These are phyloP conservation scores for Scutellaria baicalensis DNA, from an alignment of 257 asterid species.

Conservation along the genomic window DNA sequence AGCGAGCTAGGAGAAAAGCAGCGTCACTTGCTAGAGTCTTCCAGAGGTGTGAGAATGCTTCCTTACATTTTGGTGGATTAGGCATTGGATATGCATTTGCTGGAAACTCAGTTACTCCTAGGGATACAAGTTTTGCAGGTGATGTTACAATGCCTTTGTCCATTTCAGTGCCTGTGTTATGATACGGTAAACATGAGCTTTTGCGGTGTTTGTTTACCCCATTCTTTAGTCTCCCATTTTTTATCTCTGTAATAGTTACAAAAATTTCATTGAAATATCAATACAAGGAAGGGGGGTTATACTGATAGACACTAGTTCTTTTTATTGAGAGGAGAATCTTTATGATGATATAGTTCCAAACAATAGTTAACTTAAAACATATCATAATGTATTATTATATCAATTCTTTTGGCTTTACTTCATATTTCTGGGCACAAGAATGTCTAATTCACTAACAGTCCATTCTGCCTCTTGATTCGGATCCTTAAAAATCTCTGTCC, in stretches of 20 bases:
- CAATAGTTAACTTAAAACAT: too few relatives aligned
- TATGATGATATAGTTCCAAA: too few relatives aligned
- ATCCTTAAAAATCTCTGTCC: constrained; percentile 57
- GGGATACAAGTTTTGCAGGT: constrained; percentile 53
- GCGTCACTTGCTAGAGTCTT: constrained; percentile 86
- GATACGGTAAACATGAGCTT: constrained; percentile 18
- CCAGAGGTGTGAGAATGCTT: constrained; percentile 59
- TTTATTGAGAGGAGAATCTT: not conserved
- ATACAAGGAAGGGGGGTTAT: constrained; percentile 22
- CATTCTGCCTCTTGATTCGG: constrained; percentile 73
- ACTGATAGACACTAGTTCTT: constrained; percentile 18
- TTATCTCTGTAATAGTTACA: constrained; percentile 26
- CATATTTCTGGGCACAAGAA: constrained; percentile 32
- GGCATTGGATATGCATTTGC: constrained; percentile 56
- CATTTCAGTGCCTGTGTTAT: constrained; percentile 76
- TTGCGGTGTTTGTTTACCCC: not conserved
- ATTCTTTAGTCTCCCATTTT: constrained; percentile 22
- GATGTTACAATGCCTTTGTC: constrained; percentile 58
- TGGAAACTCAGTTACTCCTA: constrained; percentile 36
- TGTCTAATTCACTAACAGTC: constrained; percentile 77
- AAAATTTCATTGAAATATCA: constrained; percentile 30
- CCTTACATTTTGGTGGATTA: constrained; percentile 47
- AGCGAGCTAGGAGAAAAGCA: constrained; percentile 85
- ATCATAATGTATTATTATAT: too few relatives aligned
- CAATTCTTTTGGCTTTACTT: not conserved